Evolutionary conservation across 179 eudicot genomes (phyloP), one percentile per base, ranked within the genome.

Genomic region (Beta corolliflora): DNA sequence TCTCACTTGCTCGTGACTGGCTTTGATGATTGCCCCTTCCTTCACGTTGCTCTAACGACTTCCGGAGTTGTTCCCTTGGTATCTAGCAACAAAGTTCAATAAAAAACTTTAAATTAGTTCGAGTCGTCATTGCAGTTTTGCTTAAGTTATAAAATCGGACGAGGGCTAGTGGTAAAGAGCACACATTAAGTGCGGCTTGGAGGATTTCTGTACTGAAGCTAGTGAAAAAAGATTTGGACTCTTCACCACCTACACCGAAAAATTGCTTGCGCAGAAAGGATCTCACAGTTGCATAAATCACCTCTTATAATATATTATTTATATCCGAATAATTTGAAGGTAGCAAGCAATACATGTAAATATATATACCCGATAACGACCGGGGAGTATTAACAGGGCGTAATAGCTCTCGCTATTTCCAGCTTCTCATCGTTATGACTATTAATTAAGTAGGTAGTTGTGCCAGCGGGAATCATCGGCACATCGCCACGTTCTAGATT

Each of bases 181-280:
- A 64, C 75, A 84, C 87, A 65, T 81, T 70, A 11, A 84, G 76
- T 11, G 87, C 84, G 1, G 87, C 87, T 84, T 84, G 71, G 50
- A 84, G 87, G 71, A 84, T 59, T 31, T 84, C 84, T 14, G 75
- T 31, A 79, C 87, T 84, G 60, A 84, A 84, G 78, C 71, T 68
- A 54, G 73, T 77, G 58, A 81, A 59, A 67, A 81, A 77, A 1
- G 87, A 81, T 52, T 81, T 75, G 2, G 71, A 18, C 45, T 73
- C 55, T 48, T 50, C 53, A 41, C 87, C 81, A 0, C 87, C 84
- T 31, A 81, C 53, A 7, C 84, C 77, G 14, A 81, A 84, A 75
- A 29, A 84, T 77, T 77, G 79, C 87, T n/a, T 84, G 79, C 81
- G 77, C 25, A n/a, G 13, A 73, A 7, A 70, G 15, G 14, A 71